These are phyloP conservation scores for Fusarium globosum DNA, from an alignment of 2,329 filamentous ascomycete species.

Conservation along the genomic window DNA sequence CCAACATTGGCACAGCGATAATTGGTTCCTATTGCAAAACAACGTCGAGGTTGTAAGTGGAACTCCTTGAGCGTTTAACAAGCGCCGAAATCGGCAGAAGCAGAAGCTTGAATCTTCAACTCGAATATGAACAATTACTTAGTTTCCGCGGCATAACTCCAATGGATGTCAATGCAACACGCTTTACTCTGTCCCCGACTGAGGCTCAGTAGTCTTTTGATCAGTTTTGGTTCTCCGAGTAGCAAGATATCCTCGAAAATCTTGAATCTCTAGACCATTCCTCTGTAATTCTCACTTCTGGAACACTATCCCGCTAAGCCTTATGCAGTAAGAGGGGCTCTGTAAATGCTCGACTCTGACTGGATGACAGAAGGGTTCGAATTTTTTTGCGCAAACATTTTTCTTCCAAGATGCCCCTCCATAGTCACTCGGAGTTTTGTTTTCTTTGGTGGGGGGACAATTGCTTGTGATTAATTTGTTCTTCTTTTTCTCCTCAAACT, in stretches of 20 bases:
- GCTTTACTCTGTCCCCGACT: background rate
- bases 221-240: background rate
- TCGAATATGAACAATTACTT: background rate
- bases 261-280: background rate
- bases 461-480: conserved; percentile 22
- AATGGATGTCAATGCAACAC: background rate
- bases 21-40: background rate
- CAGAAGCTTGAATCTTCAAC: conserved; percentile 1
- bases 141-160: no score
- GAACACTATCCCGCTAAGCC: conserved; percentile 40
- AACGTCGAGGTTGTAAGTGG: conserved; percentile 6
- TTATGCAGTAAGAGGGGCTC: conserved; percentile 49
- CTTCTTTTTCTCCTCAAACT: conserved; percentile 29
- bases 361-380: conserved; percentile 39
- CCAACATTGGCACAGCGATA: background rate
- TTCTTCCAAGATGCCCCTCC: conserved; percentile 41
- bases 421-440: conserved; percentile 29
- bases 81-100: conserved; percentile 18
- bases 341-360: conserved; percentile 19
- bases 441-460: conserved; percentile 36
- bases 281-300: background rate
- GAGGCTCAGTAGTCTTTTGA: no score
- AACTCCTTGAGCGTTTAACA: conserved; percentile 7
- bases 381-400: conserved; percentile 39
- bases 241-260: background rate